These are phyloP conservation scores for Saitoella complicata DNA, from an alignment of 805 yeast species.

Conservation along the genomic window DNA sequence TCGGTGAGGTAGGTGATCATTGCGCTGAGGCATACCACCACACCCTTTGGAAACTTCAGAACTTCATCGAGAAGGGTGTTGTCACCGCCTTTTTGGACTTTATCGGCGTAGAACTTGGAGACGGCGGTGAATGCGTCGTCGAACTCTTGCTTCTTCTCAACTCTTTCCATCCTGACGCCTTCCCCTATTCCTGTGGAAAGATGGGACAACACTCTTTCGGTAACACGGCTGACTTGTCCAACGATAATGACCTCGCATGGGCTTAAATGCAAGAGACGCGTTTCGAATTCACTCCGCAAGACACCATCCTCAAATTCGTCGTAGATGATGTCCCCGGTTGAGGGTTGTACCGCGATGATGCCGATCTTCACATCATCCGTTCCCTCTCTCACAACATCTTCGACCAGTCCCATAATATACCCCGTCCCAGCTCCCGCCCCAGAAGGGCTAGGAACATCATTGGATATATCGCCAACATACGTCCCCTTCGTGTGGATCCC, in stretches of 20 bases:
- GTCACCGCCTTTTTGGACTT: neutral
- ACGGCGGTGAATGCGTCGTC: slow-evolving; percentile 6
- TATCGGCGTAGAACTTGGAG: slow-evolving; percentile 3
- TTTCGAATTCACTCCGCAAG: slow-evolving; percentile 47
- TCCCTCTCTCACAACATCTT: neutral
- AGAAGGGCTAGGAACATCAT: no score
- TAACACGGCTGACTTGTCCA: slow-evolving; percentile 25
- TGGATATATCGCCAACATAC: slow-evolving; percentile 40
- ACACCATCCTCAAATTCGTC: slow-evolving; percentile 53
- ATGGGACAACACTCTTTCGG: slow-evolving; percentile 15
- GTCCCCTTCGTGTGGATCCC: slow-evolving; percentile 73
- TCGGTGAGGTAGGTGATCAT: slow-evolving; percentile 41
- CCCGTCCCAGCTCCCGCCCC: no score
- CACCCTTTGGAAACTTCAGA: slow-evolving; percentile 11
- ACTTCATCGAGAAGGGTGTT: slow-evolving; percentile 15
- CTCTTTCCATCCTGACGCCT: slow-evolving; percentile 10
- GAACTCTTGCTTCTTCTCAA: neutral
- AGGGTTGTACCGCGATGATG: slow-evolving; percentile 49
- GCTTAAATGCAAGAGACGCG: slow-evolving; percentile 52
- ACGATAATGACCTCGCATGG: slow-evolving; percentile 59
- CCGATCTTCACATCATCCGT: slow-evolving; percentile 17
- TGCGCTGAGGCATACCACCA: slow-evolving; percentile 29
- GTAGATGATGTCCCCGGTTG: slow-evolving; percentile 58
- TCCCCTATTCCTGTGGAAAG: slow-evolving; percentile 1
- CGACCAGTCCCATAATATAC: no score